These are phyloP conservation scores for Proliferodiscus dingleyae DNA, from an alignment of 2,329 filamentous ascomycete genomes.

Conservation along the genomic window DNA sequence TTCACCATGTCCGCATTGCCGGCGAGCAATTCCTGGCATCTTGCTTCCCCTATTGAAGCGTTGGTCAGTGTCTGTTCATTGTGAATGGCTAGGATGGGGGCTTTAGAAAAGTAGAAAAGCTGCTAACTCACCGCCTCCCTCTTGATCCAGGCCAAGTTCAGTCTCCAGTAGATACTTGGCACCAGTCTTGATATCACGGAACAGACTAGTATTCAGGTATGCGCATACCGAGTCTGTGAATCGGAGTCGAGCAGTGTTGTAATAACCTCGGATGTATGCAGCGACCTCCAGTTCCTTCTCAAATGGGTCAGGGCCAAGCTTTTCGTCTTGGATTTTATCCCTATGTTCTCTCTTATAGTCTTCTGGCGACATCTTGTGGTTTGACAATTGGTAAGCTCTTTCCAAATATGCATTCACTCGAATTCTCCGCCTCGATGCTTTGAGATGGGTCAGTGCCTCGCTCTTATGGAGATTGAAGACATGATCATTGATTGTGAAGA, in stretches of 20 bases:
- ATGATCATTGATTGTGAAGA: conserved; percentile 21
- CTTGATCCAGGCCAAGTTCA: conserved; percentile 7
- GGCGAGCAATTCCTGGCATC: neutral
- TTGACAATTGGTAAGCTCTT: neutral
- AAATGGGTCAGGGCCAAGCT: conserved; percentile 55
- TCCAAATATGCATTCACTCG: conserved; percentile 40
- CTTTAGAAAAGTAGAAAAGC: too few relatives aligned
- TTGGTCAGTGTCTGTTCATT: neutral
- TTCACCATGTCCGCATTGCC: neutral
- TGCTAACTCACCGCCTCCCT: conserved; percentile 10
- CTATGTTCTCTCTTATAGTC: conserved; percentile 3
- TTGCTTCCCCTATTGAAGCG: conserved; percentile 2
- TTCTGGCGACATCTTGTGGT: neutral
- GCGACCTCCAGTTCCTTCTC: conserved; percentile 56
- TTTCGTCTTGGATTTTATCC: conserved; percentile 14
- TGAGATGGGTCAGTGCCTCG: conserved; percentile 42
- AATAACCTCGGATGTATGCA: conserved; percentile 62
- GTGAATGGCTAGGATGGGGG: neutral
- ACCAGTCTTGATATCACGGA: conserved; percentile 4
- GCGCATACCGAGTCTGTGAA: conserved; percentile 49
- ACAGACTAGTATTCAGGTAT: conserved; percentile 10
- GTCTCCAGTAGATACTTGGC: conserved; percentile 13
- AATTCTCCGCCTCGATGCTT: conserved; percentile 44
- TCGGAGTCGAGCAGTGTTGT: conserved; percentile 58
- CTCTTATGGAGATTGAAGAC: conserved; percentile 42